Evolutionary conservation across 164 flowering plant genomes (phyloP).

Genomic region (Chimonanthus salicifolius): DNA sequence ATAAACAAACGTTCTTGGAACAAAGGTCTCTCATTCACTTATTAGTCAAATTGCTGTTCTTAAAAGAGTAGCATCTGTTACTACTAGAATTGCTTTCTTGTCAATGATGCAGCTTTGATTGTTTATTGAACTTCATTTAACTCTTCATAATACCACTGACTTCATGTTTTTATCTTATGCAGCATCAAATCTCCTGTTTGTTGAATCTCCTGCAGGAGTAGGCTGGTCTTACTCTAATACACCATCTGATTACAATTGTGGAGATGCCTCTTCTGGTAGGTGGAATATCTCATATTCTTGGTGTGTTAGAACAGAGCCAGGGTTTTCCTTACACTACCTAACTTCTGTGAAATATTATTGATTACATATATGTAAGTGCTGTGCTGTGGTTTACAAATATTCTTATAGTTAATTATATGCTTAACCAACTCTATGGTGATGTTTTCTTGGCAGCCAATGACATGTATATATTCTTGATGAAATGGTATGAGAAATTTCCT

Average conservation of each 20-base stretch:
- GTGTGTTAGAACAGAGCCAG: too few species aligned
- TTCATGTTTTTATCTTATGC: conserved; percentile 10
- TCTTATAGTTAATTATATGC: background rate
- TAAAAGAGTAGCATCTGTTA: background rate
- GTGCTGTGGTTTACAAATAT: too few species aligned
- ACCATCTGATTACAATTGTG: conserved; percentile 60
- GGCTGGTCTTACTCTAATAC: conserved; percentile 98
- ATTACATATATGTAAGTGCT: too few species aligned
- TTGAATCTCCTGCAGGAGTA: conserved; percentile 97
- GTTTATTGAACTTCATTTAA: background rate
- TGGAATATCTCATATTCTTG: background rate
- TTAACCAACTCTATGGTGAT: background rate
- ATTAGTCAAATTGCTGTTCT: background rate
- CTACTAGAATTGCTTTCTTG: background rate
- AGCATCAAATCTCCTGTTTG: conserved; percentile 89
- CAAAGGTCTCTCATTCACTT: conserved; percentile 40
- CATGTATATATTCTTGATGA: conserved; percentile 56
- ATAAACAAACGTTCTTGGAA: conserved; percentile 82
- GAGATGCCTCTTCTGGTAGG: conserved; percentile 79
- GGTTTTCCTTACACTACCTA: too few species aligned
- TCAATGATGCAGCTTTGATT: background rate
- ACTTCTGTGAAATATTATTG: too few species aligned
- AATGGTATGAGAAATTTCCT: conserved; percentile 81
- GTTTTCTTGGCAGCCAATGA: conserved; percentile 63
- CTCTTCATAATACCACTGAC: background rate